Base-by-base conservation (phyloP, 176 grass and related monocot species). In the Cenchrus fungigraminus region DNA sequence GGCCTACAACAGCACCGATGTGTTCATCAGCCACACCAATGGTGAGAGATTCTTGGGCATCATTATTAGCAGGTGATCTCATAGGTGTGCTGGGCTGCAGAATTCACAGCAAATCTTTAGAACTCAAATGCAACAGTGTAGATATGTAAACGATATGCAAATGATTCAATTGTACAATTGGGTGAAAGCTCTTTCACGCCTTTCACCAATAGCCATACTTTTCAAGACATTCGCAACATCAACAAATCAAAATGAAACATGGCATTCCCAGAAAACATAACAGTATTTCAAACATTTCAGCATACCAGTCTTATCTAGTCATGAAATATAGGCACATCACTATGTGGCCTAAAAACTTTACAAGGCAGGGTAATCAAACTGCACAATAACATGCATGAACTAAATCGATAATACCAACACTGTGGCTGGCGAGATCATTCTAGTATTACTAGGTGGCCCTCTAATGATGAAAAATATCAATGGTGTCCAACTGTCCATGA, bases 21-120 rank as follows among this genome's bases (percentile, higher is more conserved):
- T 96, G 90, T 77, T 99, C 93, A 9, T 99, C 97, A 2, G 97
- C 91, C n/a, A 99, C 40, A 76, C 89, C 88, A 45, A 99, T 94
- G 56, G 97, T 96, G 45, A 82, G 58, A 42, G 97, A 92, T 13
- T 92, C 85, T 44, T 87, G 92, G 45, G 55, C 84, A 66, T 88
- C 90, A 81, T 82, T 87, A 81, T 76, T 84, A 70, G 57, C 78
- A 64, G 93, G 81, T 0, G 91, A 92, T 43, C 93, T 87, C 44
- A 73, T 65, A 37, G 78, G 86, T 61, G 56, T 58, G 46, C 42
- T 81, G 20, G 86, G 88, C 97, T 99, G 85, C 43, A 86, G 19
- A 59, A 59, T 42, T 10, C 76, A 57, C 63, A 83, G 34, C 1
- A 78, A 82, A 81, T 37, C 20, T 71, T 80, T 45, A 83, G 6